Percentiles rank a stretch among this genome's conserved stretches.
Conservation (phyloP, 2,329 filamentous ascomycete species). For the Colletotrichum chlorophyti region DNA sequence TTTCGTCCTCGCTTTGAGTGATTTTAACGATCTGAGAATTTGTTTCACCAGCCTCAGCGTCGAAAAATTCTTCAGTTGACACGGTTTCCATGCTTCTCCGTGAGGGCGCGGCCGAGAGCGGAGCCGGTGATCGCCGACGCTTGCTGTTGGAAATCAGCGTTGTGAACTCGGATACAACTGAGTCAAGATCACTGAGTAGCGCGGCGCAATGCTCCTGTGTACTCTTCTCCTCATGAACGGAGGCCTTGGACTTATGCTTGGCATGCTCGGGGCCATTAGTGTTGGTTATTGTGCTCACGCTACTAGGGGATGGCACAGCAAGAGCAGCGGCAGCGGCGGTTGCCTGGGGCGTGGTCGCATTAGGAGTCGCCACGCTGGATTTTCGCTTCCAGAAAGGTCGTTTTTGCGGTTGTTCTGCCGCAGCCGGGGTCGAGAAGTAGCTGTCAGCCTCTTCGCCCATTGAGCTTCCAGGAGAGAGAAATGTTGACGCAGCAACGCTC, state of each 20-base stretch:
- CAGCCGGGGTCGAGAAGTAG: conserved; percentile 52
- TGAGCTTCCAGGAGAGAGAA: conserved; percentile 43
- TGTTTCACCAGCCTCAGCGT: conserved; percentile 75
- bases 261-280: conserved; percentile 40
- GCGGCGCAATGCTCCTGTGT: conserved; percentile 85
- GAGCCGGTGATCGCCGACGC: conserved; percentile 68
- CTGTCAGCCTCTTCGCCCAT: conserved; percentile 56
- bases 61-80: conserved; percentile 90
- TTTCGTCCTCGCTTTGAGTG: conserved; percentile 72
- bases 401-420: conserved; percentile 55
- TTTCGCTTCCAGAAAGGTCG: conserved; percentile 94
- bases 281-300: conserved; percentile 37
- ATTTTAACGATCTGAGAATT: conserved; percentile 78
- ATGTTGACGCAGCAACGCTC: conserved; percentile 42
- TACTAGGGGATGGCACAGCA: conserved; percentile 51
- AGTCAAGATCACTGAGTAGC: conserved; percentile 84
- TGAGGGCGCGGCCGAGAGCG: conserved; percentile 50
- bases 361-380: conserved; percentile 66
- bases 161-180: conserved; percentile 83
- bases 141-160: conserved; percentile 80
- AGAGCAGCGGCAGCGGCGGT: conserved; percentile 46
- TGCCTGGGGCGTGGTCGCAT: conserved; percentile 47
- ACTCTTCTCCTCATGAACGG: conserved; percentile 63
- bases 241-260: conserved; percentile 44
- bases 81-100: conserved; percentile 81